Base-by-base conservation (phyloP, 2,329 filamentous ascomycete species). In the Tolypocladium nubicola region DNA sequence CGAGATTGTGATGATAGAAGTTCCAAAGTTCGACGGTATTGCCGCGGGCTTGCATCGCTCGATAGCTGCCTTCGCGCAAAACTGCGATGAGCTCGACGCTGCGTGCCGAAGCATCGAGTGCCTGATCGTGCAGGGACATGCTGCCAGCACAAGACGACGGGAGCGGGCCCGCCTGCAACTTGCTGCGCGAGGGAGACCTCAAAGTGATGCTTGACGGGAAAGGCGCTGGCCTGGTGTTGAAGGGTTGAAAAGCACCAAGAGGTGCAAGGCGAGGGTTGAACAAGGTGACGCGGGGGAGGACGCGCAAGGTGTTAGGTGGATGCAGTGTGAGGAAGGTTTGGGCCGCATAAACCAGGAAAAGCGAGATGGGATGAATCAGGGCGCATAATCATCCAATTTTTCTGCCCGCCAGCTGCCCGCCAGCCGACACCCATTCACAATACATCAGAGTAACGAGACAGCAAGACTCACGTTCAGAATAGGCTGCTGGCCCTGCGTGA, bases 401-500 rank as follows among this genome's bases (percentile, higher is more conserved):
- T 7, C 30, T 37, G 30, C 47, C 30, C 19, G 47, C 30, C 47
- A 21, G 37, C 47, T 21, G 47, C 26, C 60, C 37, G 60, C 58
- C 40, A 41, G 54, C 54, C 26, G 49, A 52, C 50, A 49, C 39
- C 33, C 41, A 30, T 39, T 41, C 39, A 39, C 21, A 21, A 52
- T 16, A 23, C 35, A 45, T 53, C 39, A 57, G 58, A 41, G 39
- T 49, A 59, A 58, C 35, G 56, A 56, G 53, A 53, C 52, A 56
- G 41, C 40, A 56, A 14, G 37, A 77, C 79, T 76, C 65, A 81
- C 79, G 69, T 84, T 84, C 41, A 76, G 58, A 61, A 76, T 76
- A 8, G 74, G 74, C 49, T 76, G 74, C 60, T 76, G 74, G 39
- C 74, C 73, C 54, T 75, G 74, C 1, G 70, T 68, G 40, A 74